Evolutionary conservation across 148 eudicot genomes (phyloP), one percentile per base, ranked within the genome.

Genomic region (Amaranthus cruentus): DNA sequence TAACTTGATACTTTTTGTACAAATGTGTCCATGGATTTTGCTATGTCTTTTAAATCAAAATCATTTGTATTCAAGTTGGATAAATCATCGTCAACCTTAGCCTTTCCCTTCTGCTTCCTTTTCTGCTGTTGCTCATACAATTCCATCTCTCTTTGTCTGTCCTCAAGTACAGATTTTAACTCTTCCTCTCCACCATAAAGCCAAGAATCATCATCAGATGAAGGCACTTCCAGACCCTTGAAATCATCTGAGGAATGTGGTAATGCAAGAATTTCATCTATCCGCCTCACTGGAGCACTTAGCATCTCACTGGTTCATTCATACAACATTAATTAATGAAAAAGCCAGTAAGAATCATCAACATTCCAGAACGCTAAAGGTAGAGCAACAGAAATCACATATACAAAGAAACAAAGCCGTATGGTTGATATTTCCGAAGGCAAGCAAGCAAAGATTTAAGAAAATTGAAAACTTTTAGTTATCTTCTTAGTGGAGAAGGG

Each of bases 201-300:
- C 98, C 98, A 94, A 38, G 98, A 89, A 76, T 94, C 92, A 82
- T 89, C 96, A 79, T 91, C 96, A 7, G 93, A 88, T 72, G 88
- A 82, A 75, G 91, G 96, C 50, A 87, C 87, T 54, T 87, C 87
- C 78, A 78, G 86, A 64, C 74, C 83, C 70, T 62, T 75, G 71
- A 94, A 94, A 77, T 87, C 93, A 72, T 88, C 87, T 13, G 74
- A 73, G 9, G 91, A 84, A 78, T 79, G 62, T 6, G 96, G 91
- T 48, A 83, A 84, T 60, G 88, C 77, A 73, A 94, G 97, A 73
- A 94, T 86, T 81, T 94, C 98, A 77, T 94, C 96, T 69, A 91
- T 89, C 47, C 89, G 85, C 57, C 79, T 85, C 63, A 87, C 93
- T 28, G 98, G 97, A 75, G 88, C 85, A 84, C 85, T 84, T 81